Evolutionary conservation across 345 rosid genomes (phyloP).

Genomic region (Noccaea bulbosa): DNA sequence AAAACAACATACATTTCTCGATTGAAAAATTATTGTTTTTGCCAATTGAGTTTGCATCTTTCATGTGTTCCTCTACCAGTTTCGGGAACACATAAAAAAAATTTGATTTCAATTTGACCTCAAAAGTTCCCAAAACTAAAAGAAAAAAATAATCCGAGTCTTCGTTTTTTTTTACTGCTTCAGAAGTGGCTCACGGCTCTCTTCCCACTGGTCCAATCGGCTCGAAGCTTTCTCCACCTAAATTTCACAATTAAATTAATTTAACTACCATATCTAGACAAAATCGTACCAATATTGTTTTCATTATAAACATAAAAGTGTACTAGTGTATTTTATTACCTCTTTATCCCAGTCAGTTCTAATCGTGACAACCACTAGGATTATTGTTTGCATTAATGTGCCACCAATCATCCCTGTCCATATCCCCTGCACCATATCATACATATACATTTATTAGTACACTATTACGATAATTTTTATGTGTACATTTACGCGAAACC

Average conservation of each 20-base stretch:
- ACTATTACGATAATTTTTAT: neutral
- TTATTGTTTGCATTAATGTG: conserved; percentile 58
- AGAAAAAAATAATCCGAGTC: neutral
- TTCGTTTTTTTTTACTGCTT: conserved; percentile 21
- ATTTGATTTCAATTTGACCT: conserved; percentile 31
- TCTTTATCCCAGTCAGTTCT: conserved; percentile 68
- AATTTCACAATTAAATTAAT: conserved; percentile 7
- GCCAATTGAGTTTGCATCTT: neutral
- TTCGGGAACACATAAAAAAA: conserved; percentile 6
- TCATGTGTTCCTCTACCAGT: conserved; percentile 1
- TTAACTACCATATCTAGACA: neutral
- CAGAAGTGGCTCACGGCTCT: conserved; percentile 52
- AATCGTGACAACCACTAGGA: conserved; percentile 53
- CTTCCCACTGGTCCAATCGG: conserved; percentile 75
- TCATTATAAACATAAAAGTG: neutral
- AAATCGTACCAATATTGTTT: conserved; percentile 6
- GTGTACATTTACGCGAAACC: neutral
- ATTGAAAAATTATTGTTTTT: conserved; percentile 37
- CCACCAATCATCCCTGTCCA: conserved; percentile 79
- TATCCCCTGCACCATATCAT: conserved; percentile 51
- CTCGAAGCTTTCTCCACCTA: conserved; percentile 70
- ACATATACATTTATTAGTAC: conserved; percentile 19
- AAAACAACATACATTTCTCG: conserved; percentile 32
- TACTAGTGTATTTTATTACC: conserved; percentile 33
- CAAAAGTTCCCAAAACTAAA: conserved; percentile 25